Evolutionary conservation across 1,284 basidiomycete species (phyloP).

Genomic region (Trametes polyzona): DNA sequence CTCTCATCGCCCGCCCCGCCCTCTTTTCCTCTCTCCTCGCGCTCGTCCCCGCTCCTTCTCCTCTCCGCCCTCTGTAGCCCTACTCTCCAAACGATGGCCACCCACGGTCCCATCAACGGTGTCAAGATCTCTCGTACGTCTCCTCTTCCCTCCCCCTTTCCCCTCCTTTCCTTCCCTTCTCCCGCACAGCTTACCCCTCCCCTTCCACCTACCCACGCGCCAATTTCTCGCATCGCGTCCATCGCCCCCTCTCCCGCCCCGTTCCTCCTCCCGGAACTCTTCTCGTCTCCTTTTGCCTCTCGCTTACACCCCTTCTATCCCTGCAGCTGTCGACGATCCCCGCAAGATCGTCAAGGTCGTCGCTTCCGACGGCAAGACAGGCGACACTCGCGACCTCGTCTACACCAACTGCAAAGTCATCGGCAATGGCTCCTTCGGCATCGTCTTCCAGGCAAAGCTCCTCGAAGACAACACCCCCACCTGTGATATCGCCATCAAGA

Average conservation of each 20-base stretch:
- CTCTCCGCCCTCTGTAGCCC: conserved; percentile 33
- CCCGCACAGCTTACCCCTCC: conserved; percentile 21
- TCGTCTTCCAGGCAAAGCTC: conserved; percentile 91
- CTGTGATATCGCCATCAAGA: conserved; percentile 99
- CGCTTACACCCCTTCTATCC: conserved; percentile 29
- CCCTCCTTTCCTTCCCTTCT: conserved; percentile 31
- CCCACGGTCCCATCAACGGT: conserved; percentile 86
- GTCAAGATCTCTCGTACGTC: conserved; percentile 88
- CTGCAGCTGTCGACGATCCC: conserved; percentile 92
- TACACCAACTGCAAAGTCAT: conserved; percentile 99
- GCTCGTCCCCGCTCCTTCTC: conserved; percentile 20
- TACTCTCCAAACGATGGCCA: conserved; percentile 55
- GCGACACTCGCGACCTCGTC: conserved; percentile 85
- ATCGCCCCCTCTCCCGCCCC: conserved; percentile 24
- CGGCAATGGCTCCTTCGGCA: conserved; percentile 98
- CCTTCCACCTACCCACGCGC: conserved; percentile 6
- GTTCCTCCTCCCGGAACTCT: conserved; percentile 25
- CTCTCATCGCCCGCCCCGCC: conserved; percentile 1
- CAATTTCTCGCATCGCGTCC: conserved; percentile 27
- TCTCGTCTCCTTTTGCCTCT: conserved; percentile 18
- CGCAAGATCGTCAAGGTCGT: conserved; percentile 93
- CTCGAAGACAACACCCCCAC: conserved; percentile 62
- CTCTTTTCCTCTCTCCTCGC: conserved; percentile 11
- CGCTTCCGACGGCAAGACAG: conserved; percentile 94
- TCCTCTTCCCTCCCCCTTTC: conserved; percentile 22